A percentile compares a stretch with the other conserved stretches of the same genome.
Evolutionary conservation across 805 yeast genomes (phyloP).

Genomic region (Pichia paraexigua): DNA sequence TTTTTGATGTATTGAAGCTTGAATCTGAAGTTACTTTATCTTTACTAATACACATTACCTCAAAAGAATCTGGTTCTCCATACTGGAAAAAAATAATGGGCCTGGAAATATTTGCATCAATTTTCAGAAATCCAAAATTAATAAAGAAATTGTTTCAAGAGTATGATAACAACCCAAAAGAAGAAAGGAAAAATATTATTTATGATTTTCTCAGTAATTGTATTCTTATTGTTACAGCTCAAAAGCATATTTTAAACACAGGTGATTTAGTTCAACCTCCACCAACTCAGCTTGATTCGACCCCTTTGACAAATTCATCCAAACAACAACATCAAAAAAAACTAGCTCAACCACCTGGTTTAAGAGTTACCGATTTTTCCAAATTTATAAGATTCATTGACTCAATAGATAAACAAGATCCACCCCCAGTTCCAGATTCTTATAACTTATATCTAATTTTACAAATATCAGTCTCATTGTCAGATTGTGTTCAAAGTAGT

Average conservation of each 20-base stretch:
- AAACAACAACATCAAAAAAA: constrained; percentile 4
- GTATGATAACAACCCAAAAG: constrained; percentile 46
- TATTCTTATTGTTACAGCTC: constrained; percentile 29
- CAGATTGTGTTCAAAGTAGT: constrained; percentile 61
- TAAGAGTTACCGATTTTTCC: not conserved
- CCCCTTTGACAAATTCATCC: constrained; percentile 12
- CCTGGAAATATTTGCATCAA: constrained; percentile 59
- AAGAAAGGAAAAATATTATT: constrained; percentile 53
- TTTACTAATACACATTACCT: constrained; percentile 62
- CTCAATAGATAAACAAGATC: constrained; percentile 69
- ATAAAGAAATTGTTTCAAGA: constrained; percentile 46
- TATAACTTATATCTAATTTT: constrained; percentile 56
- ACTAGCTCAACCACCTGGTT: not conserved
- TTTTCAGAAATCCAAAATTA: constrained; percentile 49
- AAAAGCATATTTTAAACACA: constrained; percentile 28
- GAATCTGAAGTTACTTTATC: constrained; percentile 81
- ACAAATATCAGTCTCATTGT: constrained; percentile 41
- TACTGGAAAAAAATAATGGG: constrained; percentile 70
- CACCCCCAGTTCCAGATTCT: constrained; percentile 59
- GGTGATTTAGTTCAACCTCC: constrained; percentile 29
- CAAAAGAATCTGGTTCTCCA: constrained; percentile 45
- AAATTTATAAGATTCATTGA: constrained; percentile 50
- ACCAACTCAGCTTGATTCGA: not conserved
- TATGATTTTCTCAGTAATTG: constrained; percentile 44
- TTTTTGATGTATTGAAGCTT: constrained; percentile 52